Percentiles rank a stretch among this genome's conserved stretches.
phyloP scores from a whole-genome alignment of 225 moss, liverwort and hornwort species.

The Pseudisothecium myosuroides region DNA sequence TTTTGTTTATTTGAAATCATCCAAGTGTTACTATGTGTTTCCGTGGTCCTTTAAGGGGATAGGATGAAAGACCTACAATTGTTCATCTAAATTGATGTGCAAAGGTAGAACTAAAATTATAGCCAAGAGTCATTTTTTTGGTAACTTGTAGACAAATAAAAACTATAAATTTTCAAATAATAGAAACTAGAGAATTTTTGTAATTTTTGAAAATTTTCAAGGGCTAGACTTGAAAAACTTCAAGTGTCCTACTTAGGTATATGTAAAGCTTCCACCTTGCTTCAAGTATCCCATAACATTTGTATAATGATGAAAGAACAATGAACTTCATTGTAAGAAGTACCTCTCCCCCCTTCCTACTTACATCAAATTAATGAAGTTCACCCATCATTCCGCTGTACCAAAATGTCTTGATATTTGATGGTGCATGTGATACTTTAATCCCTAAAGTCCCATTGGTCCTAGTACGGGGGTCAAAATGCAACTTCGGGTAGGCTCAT shows the following conservation, averaged over 20 bases:
- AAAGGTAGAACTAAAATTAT: background rate
- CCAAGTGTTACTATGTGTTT: background rate
- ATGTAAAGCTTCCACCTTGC: too few relatives aligned
- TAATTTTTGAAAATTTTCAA: background rate
- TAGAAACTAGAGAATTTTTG: rapidly evolving
- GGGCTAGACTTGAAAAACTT: background rate
- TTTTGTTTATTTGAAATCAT: background rate
- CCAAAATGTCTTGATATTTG: too few relatives aligned
- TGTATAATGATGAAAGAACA: too few relatives aligned
- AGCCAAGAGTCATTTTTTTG: background rate
- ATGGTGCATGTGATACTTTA: too few relatives aligned
- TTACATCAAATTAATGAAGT: too few relatives aligned
- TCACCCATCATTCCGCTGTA: too few relatives aligned
- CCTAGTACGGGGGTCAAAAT: too few relatives aligned
- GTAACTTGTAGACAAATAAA: background rate
- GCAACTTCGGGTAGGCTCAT: too few relatives aligned
- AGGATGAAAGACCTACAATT: background rate
- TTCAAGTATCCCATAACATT: too few relatives aligned
- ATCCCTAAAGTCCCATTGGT: too few relatives aligned
- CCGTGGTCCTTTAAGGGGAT: rapidly evolving
- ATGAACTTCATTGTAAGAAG: too few relatives aligned
- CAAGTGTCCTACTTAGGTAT: background rate
- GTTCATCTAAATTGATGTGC: background rate
- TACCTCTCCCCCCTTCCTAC: too few relatives aligned
- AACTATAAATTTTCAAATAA: background rate